phyloP scores from a whole-genome alignment of 75 land plant genomes.

The Pinus taeda region DNA sequence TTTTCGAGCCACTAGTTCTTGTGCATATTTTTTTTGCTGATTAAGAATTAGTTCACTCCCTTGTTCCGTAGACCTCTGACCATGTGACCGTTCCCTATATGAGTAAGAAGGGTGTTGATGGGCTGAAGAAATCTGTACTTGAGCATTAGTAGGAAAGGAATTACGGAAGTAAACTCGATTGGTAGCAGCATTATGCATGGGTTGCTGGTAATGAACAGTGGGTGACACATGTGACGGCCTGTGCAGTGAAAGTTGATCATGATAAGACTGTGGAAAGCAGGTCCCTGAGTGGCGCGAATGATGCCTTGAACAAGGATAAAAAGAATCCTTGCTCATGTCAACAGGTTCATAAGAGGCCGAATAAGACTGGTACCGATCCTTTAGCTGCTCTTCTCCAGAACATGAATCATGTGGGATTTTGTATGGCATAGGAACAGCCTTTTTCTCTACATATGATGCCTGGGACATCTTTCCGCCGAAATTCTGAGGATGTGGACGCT shows the following conservation, averaged over 20 bases:
- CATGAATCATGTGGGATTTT: slow-evolving; percentile 6
- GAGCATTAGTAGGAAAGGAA: slow-evolving; percentile 11
- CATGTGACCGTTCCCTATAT: neutral
- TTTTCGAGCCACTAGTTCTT: slow-evolving; percentile 6
- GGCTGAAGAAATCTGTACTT: neutral
- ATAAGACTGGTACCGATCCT: slow-evolving; percentile 8
- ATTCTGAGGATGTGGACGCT: neutral
- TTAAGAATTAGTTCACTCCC: neutral
- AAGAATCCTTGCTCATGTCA: slow-evolving; percentile 6
- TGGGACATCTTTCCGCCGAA: neutral
- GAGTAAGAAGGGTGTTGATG: slow-evolving; percentile 7
- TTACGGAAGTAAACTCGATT: slow-evolving; percentile 6
- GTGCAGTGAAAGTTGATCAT: slow-evolving; percentile 4
- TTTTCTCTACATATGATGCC: neutral
- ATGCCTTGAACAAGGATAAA: slow-evolving; percentile 16
- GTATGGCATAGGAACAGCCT: neutral
- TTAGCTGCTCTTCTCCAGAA: slow-evolving; percentile 7
- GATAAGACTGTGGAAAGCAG: slow-evolving; percentile 31
- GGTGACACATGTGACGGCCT: slow-evolving; percentile 15
- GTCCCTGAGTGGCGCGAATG: slow-evolving; percentile 15
- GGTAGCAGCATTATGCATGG: slow-evolving; percentile 1
- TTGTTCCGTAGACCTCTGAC: slow-evolving; percentile 16
- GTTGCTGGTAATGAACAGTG: slow-evolving; percentile 3
- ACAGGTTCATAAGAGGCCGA: slow-evolving; percentile 12
- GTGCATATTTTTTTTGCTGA: slow-evolving; percentile 6